Conservation (phyloP, 345 rosid genomes). For the Leavenworthia alabamica region DNA sequence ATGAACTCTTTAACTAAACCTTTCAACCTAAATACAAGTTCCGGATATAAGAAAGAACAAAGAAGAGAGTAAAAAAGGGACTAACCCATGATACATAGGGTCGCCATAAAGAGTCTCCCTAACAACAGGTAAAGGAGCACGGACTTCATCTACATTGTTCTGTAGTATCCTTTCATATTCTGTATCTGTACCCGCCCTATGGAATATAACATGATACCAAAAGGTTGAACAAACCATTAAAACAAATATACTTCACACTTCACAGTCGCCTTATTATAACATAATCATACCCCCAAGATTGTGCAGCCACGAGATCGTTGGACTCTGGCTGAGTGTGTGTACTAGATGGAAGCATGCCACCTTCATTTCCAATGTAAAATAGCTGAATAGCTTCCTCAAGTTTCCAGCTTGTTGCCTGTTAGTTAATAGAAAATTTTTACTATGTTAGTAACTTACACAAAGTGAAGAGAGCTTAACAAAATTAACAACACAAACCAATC, state of each 20-base stretch:
- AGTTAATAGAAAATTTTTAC: background rate
- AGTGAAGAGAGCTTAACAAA: background rate
- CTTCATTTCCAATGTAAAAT: constrained; percentile 81
- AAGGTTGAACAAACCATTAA: background rate
- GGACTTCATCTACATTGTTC: constrained; percentile 61
- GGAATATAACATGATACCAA: constrained; percentile 16
- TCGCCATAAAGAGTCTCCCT: constrained; percentile 95
- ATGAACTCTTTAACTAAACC: no score
- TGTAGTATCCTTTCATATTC: constrained; percentile 37
- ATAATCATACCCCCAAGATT: constrained; percentile 39
- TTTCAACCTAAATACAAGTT: background rate
- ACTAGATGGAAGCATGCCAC: constrained; percentile 35
- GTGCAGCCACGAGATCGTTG: constrained; percentile 28
- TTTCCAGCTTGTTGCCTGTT: constrained; percentile 94
- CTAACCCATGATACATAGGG: constrained; percentile 55
- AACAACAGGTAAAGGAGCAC: constrained; percentile 88
- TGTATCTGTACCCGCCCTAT: constrained; percentile 37
- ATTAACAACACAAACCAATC: background rate
- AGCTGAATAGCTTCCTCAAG: constrained; percentile 95
- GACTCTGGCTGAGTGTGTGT: constrained; percentile 38
- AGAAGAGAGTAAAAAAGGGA: background rate
- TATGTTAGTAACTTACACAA: background rate
- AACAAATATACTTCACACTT: background rate
- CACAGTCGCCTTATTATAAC: background rate
- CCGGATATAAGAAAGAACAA: background rate